Base-by-base conservation (phyloP, 1,284 basidiomycete genomes). In the Xerocomus minutiporus region DNA sequence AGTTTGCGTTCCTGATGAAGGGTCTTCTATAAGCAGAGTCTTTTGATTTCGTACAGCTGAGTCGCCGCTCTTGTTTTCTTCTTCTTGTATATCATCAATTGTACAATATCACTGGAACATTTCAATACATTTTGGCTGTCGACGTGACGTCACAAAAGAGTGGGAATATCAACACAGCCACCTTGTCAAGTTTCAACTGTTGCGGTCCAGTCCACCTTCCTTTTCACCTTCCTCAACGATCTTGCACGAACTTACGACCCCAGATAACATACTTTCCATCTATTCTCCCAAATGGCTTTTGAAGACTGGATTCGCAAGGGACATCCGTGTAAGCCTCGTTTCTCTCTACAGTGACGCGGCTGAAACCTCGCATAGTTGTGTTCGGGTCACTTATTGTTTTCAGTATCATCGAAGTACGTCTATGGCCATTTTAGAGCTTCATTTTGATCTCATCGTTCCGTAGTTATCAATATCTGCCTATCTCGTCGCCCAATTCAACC, bases 401-500 rank as follows among this genome's bases (percentile, higher is more conserved):
- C 60, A 59, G 66, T 50, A 58, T 70, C 29, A 68, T 67, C 48
- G 56, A 68, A 50, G 66, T 67, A 25, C n/a, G 57, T 52, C 13
- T 8, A 5, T 54, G 2, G 1, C 7, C 11, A 20, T 29, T 28
- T 15, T 23, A 20, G 9, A 26, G 1, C 11, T 26, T 3, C 35
- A 3, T 26, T 13, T 15, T 40, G 7, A 52, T 45, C 13, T 5
- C 50, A 48, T 1, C 0, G 17, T 17, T 39, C 9, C 39, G 1
- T 57, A 87, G 84, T 74, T 88, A 56, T 71, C 81, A 17, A 78
- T 88, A 55, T 77, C 86, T 5, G 81, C 86, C 26, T 91, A 84
- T 81, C 76, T 91, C 39, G 75, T 76, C 11, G 70, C 81, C 9
- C 74, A 71, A 48, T 89, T 78, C 70, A 79, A 83, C 64, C 48